Conservation (phyloP, 768 basidiomycete genomes). For the Mrakia hoshinonis region DNA sequence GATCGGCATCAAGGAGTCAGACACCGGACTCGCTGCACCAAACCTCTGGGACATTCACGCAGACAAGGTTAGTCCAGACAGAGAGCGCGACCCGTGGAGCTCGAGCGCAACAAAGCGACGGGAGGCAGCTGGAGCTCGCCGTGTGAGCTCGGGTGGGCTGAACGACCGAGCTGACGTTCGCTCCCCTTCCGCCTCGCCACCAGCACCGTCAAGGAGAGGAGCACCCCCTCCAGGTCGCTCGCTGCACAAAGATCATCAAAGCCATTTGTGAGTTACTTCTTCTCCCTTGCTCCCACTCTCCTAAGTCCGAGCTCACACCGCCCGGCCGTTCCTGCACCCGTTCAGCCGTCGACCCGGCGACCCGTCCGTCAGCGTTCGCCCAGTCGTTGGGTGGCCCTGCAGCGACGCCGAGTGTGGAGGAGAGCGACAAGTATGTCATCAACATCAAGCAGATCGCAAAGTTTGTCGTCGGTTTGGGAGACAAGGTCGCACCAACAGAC, state of each 20-base stretch:
- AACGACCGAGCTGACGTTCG: neutral
- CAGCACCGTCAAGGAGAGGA: conserved; percentile 45
- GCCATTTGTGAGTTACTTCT: conserved; percentile 42
- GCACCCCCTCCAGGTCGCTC: conserved; percentile 89
- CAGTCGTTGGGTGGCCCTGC: conserved; percentile 22
- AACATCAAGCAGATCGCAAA: conserved; percentile 99
- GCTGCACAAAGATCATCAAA: conserved; percentile 96
- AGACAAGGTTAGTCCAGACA: conserved; percentile 48
- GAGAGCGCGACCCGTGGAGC: neutral
- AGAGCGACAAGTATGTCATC: conserved; percentile 98
- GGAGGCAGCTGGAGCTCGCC: conserved; percentile 42
- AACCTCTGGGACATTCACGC: conserved; percentile 96
- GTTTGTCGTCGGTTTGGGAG: conserved; percentile 94
- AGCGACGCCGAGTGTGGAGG: conserved; percentile 65
- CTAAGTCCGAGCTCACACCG: neutral
- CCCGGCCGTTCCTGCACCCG: neutral
- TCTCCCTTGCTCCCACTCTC: neutral
- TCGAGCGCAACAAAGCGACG: conserved; percentile 52
- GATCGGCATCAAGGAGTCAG: conserved; percentile 95
- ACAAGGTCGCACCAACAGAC: conserved; percentile 92
- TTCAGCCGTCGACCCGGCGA: conserved; percentile 23
- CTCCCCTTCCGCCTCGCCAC: neutral
- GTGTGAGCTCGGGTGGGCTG: neutral
- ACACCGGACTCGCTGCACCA: conserved; percentile 91
- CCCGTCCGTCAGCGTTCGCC: conserved; percentile 23